Evolutionary conservation across 1,284 basidiomycete species (phyloP).

Genomic region (Cryptococcus hybrid): DNA sequence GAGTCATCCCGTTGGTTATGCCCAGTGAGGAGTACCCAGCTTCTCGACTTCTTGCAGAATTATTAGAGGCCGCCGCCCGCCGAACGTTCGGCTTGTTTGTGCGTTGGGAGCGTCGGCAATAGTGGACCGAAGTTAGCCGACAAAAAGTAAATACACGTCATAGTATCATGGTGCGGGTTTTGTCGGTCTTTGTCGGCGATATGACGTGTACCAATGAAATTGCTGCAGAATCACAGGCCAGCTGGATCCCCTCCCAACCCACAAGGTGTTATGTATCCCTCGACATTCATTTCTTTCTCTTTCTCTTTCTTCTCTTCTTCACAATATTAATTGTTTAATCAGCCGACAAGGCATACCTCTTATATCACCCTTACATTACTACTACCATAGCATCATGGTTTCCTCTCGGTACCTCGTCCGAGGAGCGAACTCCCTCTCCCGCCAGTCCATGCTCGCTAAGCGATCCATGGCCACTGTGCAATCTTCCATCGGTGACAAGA

Average conservation of each 20-base stretch:
- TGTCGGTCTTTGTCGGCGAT: conserved; percentile 13
- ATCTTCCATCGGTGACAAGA: conserved; percentile 73
- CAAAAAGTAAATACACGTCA: conserved; percentile 2
- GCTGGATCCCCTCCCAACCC: background rate
- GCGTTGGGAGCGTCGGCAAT: background rate
- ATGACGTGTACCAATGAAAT: conserved; percentile 9
- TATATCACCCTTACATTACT: no score
- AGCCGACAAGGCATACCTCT: no score
- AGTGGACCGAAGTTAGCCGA: background rate
- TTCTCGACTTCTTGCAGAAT: no score
- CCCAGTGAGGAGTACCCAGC: no score
- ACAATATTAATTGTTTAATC: no score
- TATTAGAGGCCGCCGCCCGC: no score
- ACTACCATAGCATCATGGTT: conserved; percentile 18
- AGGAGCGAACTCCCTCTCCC: conserved; percentile 28
- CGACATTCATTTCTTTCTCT: background rate
- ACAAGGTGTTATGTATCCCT: background rate
- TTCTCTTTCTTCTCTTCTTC: background rate
- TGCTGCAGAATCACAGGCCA: conserved; percentile 4
- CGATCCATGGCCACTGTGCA: conserved; percentile 44
- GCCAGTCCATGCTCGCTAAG: conserved; percentile 15
- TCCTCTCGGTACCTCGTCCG: conserved; percentile 30
- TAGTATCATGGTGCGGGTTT: conserved; percentile 1
- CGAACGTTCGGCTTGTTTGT: background rate
- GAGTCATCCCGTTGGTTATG: no score